Evolutionary conservation across 2,329 filamentous ascomycete genomes (phyloP), one percentile per base, ranked within the genome.

Genomic region (Penicillium sp.): DNA sequence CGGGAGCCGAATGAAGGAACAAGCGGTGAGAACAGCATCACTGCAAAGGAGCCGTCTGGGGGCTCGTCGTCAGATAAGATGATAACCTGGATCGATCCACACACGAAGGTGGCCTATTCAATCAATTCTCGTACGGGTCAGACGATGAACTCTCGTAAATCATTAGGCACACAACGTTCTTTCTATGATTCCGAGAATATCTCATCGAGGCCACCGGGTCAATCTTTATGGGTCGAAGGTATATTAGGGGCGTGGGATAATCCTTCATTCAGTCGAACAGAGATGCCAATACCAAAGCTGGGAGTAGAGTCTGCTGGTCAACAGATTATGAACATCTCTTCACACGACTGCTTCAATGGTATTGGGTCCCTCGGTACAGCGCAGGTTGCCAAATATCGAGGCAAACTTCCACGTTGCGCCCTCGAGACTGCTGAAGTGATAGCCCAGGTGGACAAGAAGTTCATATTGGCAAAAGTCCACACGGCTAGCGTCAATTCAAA

Each of bases 401-500:
- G 65, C 4, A 71, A 63, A 49, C 55, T 96, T 1, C 87, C 84
- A 0, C 88, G 84, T 56, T 62, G 73, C 4, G 78, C 77, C 0
- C 72, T 96, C 8, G 64, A 68, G 1, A 64, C 70, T 7, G 87
- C 88, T 0, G 71, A 80, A 41, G 75, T 95, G 0, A 79, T 99
- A 35, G 78, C 83, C 0, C 93, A 99, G 63, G 86, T 99, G 1
- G 92, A 97, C 65, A 77, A 75, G 12, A 99, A 99, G 66, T 99
- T 95, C 64, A 86, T 99, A 13, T 72, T 99, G 0, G 75, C 83
- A 18, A 86, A 81, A 54, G 71, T 88, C 41, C 65, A 69, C 0
- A 43, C 63, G 3, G 51, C 42, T 5, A 4, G 46, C 13, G n/a
- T 37, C 13, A 27, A 40, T 19, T 11, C 12, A 18, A 12, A 6